Base-by-base conservation (phyloP, 2,329 filamentous ascomycete genomes). In the Pseudogymnoascus verrucosus region DNA sequence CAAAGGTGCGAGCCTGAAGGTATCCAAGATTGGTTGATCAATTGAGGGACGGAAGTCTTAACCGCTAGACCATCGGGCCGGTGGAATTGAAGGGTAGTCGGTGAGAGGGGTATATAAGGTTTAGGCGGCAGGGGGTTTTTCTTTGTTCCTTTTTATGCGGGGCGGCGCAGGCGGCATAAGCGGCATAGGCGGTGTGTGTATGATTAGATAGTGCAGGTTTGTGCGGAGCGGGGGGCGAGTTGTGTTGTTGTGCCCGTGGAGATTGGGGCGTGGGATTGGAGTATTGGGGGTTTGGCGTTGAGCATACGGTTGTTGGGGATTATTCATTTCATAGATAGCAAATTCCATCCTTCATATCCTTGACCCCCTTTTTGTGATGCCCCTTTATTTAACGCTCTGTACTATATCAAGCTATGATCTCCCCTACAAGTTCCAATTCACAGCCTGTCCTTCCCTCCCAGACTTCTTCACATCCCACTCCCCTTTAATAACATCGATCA, bases 401-500 rank as follows among this genome's bases (percentile, higher is more conserved):
- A 10, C 14, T 21, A n/a, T 6, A 28, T 31, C 14, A 54, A 26
- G 5, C 12, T 11, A n/a, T 23, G 14, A 57, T 12, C n/a, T 11
- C 12, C 1, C n/a, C 10, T 19, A 57, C n/a, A 57, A 10, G 1
- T 57, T 57, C 47, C 47, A 57, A 31, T 57, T 57, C 47, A 57
- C 47, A 57, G 47, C 47, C 26, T 57, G 26, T 0, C 47, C 26
- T 8, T 57, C 47, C 26, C 26, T 57, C n/a, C 47, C 47, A 3
- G 47, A 57, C 4, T 11, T 6, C n/a, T 61, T 61, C 7, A 40
- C 59, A n/a, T 61, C 59, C 59, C 59, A 37, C n/a, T 72, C 70
- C 0, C 71, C 71, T 23, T 68, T 78, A 42, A 87, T 78, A 36
- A 84, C 80, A 74, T 87, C 84, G 68, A 76, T 78, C 67, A 87